A percentile compares a stretch with the other conserved stretches of the same genome.
These are phyloP conservation scores for Penicillium chermesinum DNA, from an alignment of 495 filamentous ascomycete species.

Conservation along the genomic window DNA sequence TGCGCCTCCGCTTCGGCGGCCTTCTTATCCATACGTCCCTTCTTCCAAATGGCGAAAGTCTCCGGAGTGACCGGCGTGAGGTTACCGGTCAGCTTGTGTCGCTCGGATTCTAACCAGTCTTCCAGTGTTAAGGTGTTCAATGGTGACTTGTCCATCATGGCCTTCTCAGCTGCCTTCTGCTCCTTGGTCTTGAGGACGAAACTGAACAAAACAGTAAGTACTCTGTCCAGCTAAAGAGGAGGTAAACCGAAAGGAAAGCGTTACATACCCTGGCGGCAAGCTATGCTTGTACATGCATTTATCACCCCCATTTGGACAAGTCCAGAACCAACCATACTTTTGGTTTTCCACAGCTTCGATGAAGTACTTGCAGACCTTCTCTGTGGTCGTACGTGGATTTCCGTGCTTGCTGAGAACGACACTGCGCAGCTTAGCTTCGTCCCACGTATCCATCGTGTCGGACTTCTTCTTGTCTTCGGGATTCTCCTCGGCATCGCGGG, in stretches of 20 bases:
- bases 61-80: slow-evolving; percentile 92
- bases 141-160: slow-evolving; percentile 93
- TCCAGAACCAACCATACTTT: slow-evolving; percentile 99
- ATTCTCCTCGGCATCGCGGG: slow-evolving; percentile 59
- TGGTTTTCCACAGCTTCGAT: slow-evolving; percentile 96
- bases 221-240: not conserved
- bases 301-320: slow-evolving; percentile 92
- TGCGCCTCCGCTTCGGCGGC: slow-evolving; percentile 83
- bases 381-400: slow-evolving; percentile 91
- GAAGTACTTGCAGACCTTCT: slow-evolving; percentile 99
- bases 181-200: slow-evolving; percentile 98
- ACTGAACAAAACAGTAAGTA: slow-evolving; percentile 34
- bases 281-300: slow-evolving; percentile 98
- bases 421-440: slow-evolving; percentile 88
- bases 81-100: slow-evolving; percentile 85
- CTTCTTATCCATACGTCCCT: slow-evolving; percentile 90
- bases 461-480: slow-evolving; percentile 77
- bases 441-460: slow-evolving; percentile 93
- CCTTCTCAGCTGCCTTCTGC: slow-evolving; percentile 92
- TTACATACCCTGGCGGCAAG: slow-evolving; percentile 79
- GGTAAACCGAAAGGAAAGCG: not conserved
- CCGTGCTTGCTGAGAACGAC: slow-evolving; percentile 95
- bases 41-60: slow-evolving; percentile 92
- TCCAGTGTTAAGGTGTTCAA: slow-evolving; percentile 92
- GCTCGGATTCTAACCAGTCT: slow-evolving; percentile 92